Evolutionary conservation across 768 basidiomycete species (phyloP).

Genomic region (Termitomyces sp.): DNA sequence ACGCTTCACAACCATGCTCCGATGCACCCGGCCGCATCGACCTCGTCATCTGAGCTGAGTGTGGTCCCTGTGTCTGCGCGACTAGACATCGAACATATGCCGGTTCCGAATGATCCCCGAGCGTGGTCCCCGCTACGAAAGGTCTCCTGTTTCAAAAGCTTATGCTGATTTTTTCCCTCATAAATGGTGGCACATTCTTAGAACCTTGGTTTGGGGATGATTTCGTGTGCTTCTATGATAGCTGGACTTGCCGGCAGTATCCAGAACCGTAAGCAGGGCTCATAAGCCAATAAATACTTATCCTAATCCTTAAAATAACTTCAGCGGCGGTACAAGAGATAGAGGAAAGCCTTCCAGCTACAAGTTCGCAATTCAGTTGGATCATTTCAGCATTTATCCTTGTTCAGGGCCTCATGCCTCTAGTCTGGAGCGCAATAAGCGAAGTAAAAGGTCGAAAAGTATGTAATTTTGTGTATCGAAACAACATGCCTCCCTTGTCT

Average conservation of each 20-base stretch:
- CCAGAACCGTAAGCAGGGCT: constrained; percentile 50
- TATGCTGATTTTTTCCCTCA: not conserved
- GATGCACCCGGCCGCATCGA: not conserved
- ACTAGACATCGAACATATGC: constrained; percentile 45
- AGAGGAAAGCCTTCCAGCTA: constrained; percentile 54
- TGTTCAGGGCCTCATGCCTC: constrained; percentile 62
- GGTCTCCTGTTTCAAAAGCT: constrained; percentile 23
- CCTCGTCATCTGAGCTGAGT: not conserved
- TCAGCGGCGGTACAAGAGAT: constrained; percentile 62
- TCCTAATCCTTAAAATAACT: not conserved
- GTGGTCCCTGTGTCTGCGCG: not conserved
- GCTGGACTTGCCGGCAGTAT: constrained; percentile 55
- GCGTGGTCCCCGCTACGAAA: constrained; percentile 53
- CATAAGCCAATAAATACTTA: not conserved
- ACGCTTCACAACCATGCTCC: constrained; percentile 3
- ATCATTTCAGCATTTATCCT: constrained; percentile 70
- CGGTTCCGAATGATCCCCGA: constrained; percentile 59
- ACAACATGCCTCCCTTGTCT: not conserved
- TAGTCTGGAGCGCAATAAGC: constrained; percentile 64
- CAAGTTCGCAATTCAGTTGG: constrained; percentile 56
- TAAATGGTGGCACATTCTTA: constrained; percentile 12
- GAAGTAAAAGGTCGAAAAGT: constrained; percentile 78
- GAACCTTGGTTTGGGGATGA: constrained; percentile 40
- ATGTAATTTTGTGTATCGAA: constrained; percentile 8
- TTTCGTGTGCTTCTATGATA: constrained; percentile 51